Conservation (phyloP, 345 rosid genomes). For the Combretum micranthum region DNA sequence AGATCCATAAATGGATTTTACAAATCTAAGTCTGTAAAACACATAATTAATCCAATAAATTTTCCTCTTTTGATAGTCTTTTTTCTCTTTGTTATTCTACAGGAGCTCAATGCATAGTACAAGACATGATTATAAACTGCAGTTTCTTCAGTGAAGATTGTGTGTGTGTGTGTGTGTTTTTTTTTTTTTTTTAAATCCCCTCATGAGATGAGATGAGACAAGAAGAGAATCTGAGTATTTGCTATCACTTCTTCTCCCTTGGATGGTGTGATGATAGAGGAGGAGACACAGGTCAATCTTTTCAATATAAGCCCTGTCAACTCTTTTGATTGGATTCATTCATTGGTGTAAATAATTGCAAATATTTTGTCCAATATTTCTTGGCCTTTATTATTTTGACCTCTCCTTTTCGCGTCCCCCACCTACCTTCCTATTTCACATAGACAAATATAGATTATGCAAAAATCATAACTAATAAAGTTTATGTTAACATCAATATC, state of each 20-base stretch:
- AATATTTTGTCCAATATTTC: constrained; percentile 3
- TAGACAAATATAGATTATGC: neutral
- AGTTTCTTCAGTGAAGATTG: neutral
- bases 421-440: constrained; percentile 28
- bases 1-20: no score
- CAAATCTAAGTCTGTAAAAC: no score
- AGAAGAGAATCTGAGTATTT: constrained; percentile 2
- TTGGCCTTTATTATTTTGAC: constrained; percentile 5
- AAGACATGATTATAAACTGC: neutral
- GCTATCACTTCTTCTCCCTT: constrained; percentile 2
- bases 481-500: neutral
- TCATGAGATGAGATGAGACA: constrained; percentile 14
- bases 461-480: neutral
- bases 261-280: constrained; percentile 25
- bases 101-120: no score
- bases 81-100: constrained; percentile 4
- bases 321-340: constrained; percentile 43
- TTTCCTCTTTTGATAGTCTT: neutral
- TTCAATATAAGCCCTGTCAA: constrained; percentile 48
- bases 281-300: constrained; percentile 51
- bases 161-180: no score
- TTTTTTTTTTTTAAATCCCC: constrained; percentile 14
- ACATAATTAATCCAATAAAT: constrained; percentile 1
- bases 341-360: neutral
- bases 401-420: constrained; percentile 34